Conservation (phyloP, 2,329 filamentous ascomycete species). For the Colletotrichum falcatum region DNA sequence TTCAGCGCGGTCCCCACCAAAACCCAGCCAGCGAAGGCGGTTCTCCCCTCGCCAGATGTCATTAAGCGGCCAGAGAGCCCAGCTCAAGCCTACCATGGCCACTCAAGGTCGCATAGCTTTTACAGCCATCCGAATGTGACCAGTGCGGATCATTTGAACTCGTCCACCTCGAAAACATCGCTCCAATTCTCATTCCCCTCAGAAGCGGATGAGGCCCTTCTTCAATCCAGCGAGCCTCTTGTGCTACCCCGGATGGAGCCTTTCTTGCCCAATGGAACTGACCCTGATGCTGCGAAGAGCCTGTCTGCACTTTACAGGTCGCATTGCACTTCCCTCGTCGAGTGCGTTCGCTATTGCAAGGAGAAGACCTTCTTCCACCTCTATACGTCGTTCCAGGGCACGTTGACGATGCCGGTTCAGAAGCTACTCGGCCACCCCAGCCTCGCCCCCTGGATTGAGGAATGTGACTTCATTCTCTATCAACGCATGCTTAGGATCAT, state of each 20-base stretch:
- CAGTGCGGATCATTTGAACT: slow-evolving; percentile 69
- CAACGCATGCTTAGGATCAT: slow-evolving; percentile 97
- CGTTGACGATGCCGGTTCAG: slow-evolving; percentile 95
- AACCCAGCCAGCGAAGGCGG: slow-evolving; percentile 39
- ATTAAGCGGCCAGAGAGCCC: slow-evolving; percentile 41
- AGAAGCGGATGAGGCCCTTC: slow-evolving; percentile 63
- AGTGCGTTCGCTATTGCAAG: slow-evolving; percentile 95
- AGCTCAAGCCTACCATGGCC: slow-evolving; percentile 42
- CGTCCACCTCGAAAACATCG: slow-evolving; percentile 67
- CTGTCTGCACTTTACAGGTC: slow-evolving; percentile 90
- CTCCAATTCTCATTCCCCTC: slow-evolving; percentile 72
- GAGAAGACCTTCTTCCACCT: slow-evolving; percentile 97
- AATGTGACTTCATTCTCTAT: slow-evolving; percentile 95
- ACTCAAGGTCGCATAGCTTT: slow-evolving; percentile 60
- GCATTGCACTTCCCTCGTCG: slow-evolving; percentile 94
- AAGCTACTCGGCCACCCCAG: slow-evolving; percentile 87
- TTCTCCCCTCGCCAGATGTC: slow-evolving; percentile 48
- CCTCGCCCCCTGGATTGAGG: slow-evolving; percentile 91
- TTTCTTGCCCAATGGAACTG: slow-evolving; percentile 84
- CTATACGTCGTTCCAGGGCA: slow-evolving; percentile 95
- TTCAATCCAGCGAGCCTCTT: slow-evolving; percentile 76
- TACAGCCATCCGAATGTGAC: slow-evolving; percentile 70
- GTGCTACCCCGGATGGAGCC: slow-evolving; percentile 86
- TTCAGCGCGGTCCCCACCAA: slow-evolving; percentile 60
- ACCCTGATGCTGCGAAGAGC: slow-evolving; percentile 87